Evolutionary conservation across 73 alveolate species (phyloP).

Genomic region (Urostyla sp.): DNA sequence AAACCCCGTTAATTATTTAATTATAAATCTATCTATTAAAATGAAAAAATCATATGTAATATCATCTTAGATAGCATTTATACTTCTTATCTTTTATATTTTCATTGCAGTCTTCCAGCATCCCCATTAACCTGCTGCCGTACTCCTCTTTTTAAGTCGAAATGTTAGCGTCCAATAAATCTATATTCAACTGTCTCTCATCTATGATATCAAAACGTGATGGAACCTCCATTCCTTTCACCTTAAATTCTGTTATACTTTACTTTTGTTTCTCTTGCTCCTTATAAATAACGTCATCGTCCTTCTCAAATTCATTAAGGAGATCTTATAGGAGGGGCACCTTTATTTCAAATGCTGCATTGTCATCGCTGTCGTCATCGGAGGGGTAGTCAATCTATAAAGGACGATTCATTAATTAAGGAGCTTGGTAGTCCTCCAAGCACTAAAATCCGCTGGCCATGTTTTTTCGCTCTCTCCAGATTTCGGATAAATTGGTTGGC

Average conservation of each 20-base stretch:
- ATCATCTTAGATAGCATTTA: conserved; percentile 60
- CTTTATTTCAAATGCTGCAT: conserved; percentile 35
- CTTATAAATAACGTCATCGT: conserved; percentile 44
- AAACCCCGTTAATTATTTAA: background rate
- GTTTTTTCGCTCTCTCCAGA: conserved; percentile 43
- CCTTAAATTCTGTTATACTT: conserved; percentile 4
- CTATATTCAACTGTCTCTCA: background rate
- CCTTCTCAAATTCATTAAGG: conserved; percentile 57
- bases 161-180: conserved; percentile 17
- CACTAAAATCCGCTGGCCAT: background rate
- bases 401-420: conserved; percentile 12
- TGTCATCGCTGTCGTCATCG: conserved; percentile 64
- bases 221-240: conserved; percentile 29
- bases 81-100: conserved; percentile 22
- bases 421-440: conserved; percentile 19
- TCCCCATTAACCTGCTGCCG: conserved; percentile 44
- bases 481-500: conserved; percentile 59
- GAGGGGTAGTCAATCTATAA: conserved; percentile 46
- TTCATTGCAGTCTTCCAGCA: conserved; percentile 59
- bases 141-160: conserved; percentile 31
- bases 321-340: conserved; percentile 47
- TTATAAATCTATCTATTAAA: background rate
- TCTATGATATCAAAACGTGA: conserved; percentile 49
- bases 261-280: conserved; percentile 4
- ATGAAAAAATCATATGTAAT: too few species aligned